Evolutionary conservation across 2,329 filamentous ascomycete species (phyloP).

Genomic region (Endothia cerciana): DNA sequence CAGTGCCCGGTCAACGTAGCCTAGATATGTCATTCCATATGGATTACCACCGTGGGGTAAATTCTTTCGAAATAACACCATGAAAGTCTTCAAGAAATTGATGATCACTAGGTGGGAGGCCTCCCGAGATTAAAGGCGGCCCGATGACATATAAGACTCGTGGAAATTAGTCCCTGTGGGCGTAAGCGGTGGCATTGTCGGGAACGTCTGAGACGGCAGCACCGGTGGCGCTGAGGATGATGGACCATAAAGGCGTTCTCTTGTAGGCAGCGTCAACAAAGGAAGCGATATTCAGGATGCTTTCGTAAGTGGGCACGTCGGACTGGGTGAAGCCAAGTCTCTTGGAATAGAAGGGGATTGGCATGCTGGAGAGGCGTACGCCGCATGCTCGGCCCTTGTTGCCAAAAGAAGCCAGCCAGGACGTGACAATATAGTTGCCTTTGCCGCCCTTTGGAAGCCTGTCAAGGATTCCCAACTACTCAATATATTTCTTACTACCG

Average conservation of each 20-base stretch:
- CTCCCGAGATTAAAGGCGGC: conserved; percentile 41
- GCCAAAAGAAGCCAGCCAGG: conserved; percentile 65
- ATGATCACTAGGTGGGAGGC: conserved; percentile 48
- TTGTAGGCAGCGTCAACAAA: conserved; percentile 55
- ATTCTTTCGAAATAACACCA: conserved; percentile 40
- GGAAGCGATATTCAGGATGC: conserved; percentile 54
- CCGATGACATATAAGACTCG: conserved; percentile 65
- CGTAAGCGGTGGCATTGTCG: conserved; percentile 60
- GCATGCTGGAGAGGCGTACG: conserved; percentile 51
- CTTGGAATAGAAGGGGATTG: conserved; percentile 59
- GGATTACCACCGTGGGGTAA: conserved; percentile 40
- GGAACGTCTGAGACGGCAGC: conserved; percentile 62
- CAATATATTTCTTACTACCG: conserved; percentile 59
- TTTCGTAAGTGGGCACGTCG: conserved; percentile 50
- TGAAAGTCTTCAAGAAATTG: conserved; percentile 54
- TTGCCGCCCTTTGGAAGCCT: conserved; percentile 49
- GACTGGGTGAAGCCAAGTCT: conserved; percentile 56
- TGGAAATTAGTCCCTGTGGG: conserved; percentile 66
- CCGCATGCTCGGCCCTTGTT: conserved; percentile 53
- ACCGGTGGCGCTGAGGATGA: conserved; percentile 65
- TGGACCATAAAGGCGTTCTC: conserved; percentile 60
- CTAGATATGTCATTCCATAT: conserved; percentile 58
- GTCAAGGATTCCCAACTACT: conserved; percentile 51
- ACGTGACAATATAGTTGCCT: conserved; percentile 49
- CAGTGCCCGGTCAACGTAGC: conserved; percentile 62